A percentile compares a stretch with the other conserved stretches of the same genome.
Conservation (phyloP, 2,329 filamentous ascomycete species). For the Colletotrichum euphorbiae region DNA sequence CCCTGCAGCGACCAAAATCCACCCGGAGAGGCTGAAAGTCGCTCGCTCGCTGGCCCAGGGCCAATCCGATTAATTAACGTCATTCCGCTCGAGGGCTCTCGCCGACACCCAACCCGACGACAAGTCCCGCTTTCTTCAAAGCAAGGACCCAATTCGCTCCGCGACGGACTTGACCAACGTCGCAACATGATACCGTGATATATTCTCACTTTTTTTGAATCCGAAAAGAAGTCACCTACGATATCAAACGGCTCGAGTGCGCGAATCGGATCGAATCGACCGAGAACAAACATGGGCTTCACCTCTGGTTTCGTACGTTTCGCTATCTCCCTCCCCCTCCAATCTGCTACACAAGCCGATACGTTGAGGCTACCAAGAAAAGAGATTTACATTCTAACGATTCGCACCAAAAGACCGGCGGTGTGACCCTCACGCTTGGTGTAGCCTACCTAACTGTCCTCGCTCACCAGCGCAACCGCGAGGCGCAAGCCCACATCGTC, state of each 20-base stretch:
- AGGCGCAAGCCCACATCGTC: constrained; percentile 66
- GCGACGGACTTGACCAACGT: constrained; percentile 9
- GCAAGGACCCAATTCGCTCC: constrained; percentile 22
- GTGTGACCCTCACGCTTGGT: constrained; percentile 79
- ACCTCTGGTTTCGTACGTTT: constrained; percentile 77
- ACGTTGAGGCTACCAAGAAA: neutral
- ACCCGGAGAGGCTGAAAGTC: constrained; percentile 39
- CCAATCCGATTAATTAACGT: constrained; percentile 35
- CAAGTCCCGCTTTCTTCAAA: constrained; percentile 30
- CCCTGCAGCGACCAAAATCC: constrained; percentile 33
- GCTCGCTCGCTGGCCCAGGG: constrained; percentile 10
- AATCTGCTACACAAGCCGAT: neutral
- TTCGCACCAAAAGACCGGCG: constrained; percentile 69
- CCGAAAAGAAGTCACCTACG: constrained; percentile 4
- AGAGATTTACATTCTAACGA: neutral
- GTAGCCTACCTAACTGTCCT: constrained; percentile 78
- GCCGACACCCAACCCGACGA: constrained; percentile 8
- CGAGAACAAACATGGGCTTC: constrained; percentile 72
- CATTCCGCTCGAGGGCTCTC: constrained; percentile 33
- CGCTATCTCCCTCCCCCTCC: neutral
- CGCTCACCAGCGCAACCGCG: constrained; percentile 76
- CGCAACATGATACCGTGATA: constrained; percentile 38
- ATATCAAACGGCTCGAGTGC: constrained; percentile 15
- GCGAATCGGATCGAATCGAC: constrained; percentile 15
- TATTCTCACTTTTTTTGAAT: neutral